These are phyloP conservation scores for Coniferiporia weirii DNA, from an alignment of 1,284 basidiomycete genomes.

Conservation along the genomic window DNA sequence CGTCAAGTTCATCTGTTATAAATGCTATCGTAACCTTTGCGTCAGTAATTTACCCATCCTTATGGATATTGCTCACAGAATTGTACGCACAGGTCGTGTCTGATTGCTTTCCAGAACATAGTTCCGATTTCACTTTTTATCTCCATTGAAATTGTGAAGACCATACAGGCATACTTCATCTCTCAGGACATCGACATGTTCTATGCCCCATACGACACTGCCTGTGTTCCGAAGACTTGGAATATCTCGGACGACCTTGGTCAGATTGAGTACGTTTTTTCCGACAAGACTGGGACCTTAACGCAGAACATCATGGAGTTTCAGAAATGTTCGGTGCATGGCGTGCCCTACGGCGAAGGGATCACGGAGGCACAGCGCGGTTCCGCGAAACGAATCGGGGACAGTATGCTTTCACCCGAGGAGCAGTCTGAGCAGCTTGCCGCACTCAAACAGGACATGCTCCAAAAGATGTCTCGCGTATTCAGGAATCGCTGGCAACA, in stretches of 20 bases:
- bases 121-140: conserved; percentile 97
- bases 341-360: conserved; percentile 86
- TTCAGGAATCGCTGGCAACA: conserved; percentile 92
- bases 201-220: conserved; percentile 81
- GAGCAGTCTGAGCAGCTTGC: conserved; percentile 66
- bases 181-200: conserved; percentile 98
- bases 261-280: conserved; percentile 97
- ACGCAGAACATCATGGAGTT: conserved; percentile 99
- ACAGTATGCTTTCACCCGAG: conserved; percentile 57
- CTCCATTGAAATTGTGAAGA: conserved; percentile 97
- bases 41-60: conserved; percentile 41
- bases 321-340: conserved; percentile 89
- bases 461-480: conserved; percentile 63
- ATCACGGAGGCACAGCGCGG: conserved; percentile 94
- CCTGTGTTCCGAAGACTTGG: conserved; percentile 96
- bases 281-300: conserved; percentile 95
- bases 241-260: conserved; percentile 97
- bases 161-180: conserved; percentile 96
- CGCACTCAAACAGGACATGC: conserved; percentile 73
- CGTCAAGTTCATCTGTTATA: conserved; percentile 56
- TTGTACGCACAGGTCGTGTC: conserved; percentile 54
- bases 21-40: conserved; percentile 89
- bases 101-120: conserved; percentile 97
- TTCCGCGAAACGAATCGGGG: conserved; percentile 79
- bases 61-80: background rate